A percentile compares a stretch with the other conserved stretches of the same genome.
Conservation (phyloP, 306 rosid genomes). For the Cicer yamashitae region DNA sequence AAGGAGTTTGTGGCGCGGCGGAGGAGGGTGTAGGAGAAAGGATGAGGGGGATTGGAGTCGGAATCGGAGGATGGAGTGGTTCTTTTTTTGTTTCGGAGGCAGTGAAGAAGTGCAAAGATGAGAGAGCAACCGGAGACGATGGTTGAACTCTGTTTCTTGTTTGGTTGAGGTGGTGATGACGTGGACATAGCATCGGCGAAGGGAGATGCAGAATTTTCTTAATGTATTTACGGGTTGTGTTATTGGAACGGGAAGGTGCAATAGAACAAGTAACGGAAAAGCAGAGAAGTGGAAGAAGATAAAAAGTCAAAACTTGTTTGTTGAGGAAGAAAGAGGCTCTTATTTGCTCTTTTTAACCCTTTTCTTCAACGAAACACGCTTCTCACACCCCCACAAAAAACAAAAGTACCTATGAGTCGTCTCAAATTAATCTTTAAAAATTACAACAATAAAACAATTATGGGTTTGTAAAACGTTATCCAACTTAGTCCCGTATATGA, state of each 20-base stretch:
- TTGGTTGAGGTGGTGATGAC: constrained; percentile 21
- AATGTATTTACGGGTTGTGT: background rate
- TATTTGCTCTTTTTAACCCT: too few species aligned
- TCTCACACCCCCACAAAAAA: too few species aligned
- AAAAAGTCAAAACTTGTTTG: too few species aligned
- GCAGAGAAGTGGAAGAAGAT: too few species aligned
- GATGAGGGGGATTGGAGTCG: constrained; percentile 69
- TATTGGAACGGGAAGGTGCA: background rate
- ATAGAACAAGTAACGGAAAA: too few species aligned
- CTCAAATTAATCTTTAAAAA: too few species aligned
- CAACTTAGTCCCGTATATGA: too few species aligned
- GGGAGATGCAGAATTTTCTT: background rate
- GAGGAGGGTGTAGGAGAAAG: constrained; percentile 73
- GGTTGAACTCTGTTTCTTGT: background rate
- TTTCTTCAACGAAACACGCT: too few species aligned
- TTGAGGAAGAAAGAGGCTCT: too few species aligned
- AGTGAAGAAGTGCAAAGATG: constrained; percentile 58
- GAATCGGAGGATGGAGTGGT: constrained; percentile 67
- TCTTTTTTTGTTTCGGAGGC: constrained; percentile 64
- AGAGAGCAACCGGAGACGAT: constrained; percentile 53
- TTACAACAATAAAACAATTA: too few species aligned
- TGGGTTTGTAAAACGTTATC: too few species aligned
- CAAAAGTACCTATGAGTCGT: too few species aligned
- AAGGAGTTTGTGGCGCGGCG: constrained; percentile 89
- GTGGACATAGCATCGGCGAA: constrained; percentile 58